These are phyloP conservation scores for Glebionis coronaria DNA, from an alignment of 129 eudicot genomes.

Conservation along the genomic window DNA sequence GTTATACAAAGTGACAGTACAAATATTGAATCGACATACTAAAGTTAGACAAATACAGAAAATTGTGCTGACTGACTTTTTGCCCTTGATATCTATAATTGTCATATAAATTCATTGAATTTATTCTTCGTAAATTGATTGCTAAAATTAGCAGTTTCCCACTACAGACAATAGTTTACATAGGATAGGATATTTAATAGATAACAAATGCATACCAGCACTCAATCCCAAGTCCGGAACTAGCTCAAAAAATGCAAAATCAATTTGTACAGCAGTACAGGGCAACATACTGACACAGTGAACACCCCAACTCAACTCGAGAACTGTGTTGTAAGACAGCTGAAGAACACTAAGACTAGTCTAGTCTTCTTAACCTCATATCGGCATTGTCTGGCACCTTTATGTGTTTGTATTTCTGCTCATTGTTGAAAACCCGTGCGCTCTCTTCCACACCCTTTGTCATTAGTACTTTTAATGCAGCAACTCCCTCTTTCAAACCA, in stretches of 20 bases:
- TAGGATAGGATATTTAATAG: background rate
- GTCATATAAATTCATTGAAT: slow-evolving; percentile 4
- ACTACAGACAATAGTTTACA: slow-evolving; percentile 16
- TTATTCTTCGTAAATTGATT: slow-evolving; percentile 5
- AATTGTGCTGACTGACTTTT: background rate
- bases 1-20: too few relatives aligned
- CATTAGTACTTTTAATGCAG: slow-evolving; percentile 47
- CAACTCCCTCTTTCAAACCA: slow-evolving; percentile 70
- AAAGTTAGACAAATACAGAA: too few relatives aligned
- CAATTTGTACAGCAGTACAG: slow-evolving; percentile 8
- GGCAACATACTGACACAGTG: slow-evolving; percentile 5
- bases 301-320: background rate
- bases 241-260: slow-evolving; percentile 3
- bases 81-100: background rate
- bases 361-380: slow-evolving; percentile 20
- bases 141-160: slow-evolving; percentile 21
- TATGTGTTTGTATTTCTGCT: slow-evolving; percentile 84
- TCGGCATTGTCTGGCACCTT: slow-evolving; percentile 44
- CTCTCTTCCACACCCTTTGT: slow-evolving; percentile 59
- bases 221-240: slow-evolving; percentile 1
- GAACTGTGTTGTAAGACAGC: too few relatives aligned
- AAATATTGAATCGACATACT: too few relatives aligned
- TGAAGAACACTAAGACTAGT: background rate
- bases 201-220: background rate
- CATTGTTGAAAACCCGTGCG: slow-evolving; percentile 56